These are phyloP conservation scores for Aeminium ludgeri DNA, from an alignment of 495 filamentous ascomycete species.

Conservation along the genomic window DNA sequence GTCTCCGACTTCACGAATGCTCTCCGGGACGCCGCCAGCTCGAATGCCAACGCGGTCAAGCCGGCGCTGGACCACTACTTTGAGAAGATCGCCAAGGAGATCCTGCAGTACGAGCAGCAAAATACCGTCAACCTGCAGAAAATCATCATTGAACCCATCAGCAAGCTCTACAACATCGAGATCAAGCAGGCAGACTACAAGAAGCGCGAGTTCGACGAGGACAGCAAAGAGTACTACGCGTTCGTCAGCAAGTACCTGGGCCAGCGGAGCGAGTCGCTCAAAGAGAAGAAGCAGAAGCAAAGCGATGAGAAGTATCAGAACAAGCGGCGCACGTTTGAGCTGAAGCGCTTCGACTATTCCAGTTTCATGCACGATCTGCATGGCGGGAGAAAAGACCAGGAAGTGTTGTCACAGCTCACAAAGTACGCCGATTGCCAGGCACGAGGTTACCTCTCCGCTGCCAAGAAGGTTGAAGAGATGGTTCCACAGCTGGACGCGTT, in stretches of 20 bases:
- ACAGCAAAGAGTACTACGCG: slow-evolving; percentile 92
- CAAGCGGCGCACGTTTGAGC: slow-evolving; percentile 83
- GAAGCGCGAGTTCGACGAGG: slow-evolving; percentile 96
- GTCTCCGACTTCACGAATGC: slow-evolving; percentile 71
- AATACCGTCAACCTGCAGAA: slow-evolving; percentile 75
- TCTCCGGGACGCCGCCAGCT: slow-evolving; percentile 68
- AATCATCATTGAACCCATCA: slow-evolving; percentile 84
- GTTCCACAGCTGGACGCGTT: slow-evolving; percentile 87
- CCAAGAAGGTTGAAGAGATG: slow-evolving; percentile 75
- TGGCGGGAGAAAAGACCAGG: slow-evolving; percentile 92
- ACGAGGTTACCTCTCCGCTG: slow-evolving; percentile 58
- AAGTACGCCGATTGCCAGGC: slow-evolving; percentile 89
- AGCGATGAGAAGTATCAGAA: slow-evolving; percentile 93
- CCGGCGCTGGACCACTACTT: slow-evolving; percentile 96
- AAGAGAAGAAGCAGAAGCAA: slow-evolving; percentile 88
- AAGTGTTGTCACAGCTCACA: slow-evolving; percentile 87
- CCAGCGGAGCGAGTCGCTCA: slow-evolving; percentile 84
- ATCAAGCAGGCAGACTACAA: slow-evolving; percentile 97
- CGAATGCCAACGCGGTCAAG: slow-evolving; percentile 87
- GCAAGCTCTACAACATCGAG: slow-evolving; percentile 79
- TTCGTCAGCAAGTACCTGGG: slow-evolving; percentile 90
- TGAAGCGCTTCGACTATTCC: slow-evolving; percentile 96
- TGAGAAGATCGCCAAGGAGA: slow-evolving; percentile 86
- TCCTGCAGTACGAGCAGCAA: slow-evolving; percentile 67
- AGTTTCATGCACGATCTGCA: slow-evolving; percentile 98